phyloP scores from a whole-genome alignment of 2,329 filamentous ascomycete genomes.

The Alternaria alternata region DNA sequence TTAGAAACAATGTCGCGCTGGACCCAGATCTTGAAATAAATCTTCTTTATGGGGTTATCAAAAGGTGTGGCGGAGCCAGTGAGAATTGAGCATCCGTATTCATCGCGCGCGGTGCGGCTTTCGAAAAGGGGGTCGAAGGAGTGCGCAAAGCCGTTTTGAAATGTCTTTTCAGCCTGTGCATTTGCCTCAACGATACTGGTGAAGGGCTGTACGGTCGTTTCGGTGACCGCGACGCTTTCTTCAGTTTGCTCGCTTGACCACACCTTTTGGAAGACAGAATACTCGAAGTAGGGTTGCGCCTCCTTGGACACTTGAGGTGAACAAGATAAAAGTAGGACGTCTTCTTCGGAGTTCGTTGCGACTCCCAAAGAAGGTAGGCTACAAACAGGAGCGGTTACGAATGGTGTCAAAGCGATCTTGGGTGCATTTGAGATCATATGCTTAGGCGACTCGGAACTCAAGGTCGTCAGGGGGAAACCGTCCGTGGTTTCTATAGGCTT shows the following conservation, averaged over 20 bases:
- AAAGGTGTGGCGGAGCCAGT: slow-evolving; percentile 15
- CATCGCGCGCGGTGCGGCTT: slow-evolving; percentile 14
- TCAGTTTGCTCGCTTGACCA: slow-evolving; percentile 18
- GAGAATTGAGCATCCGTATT: slow-evolving; percentile 19
- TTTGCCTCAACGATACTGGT: slow-evolving; percentile 29
- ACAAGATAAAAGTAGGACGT: not conserved
- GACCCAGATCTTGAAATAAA: slow-evolving; percentile 29
- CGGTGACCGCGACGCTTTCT: not conserved
- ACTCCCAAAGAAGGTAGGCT: not conserved
- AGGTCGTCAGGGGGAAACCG: not conserved
- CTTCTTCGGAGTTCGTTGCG: not conserved
- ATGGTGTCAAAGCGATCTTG: not conserved
- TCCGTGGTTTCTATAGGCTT: not conserved
- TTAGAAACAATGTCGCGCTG: slow-evolving; percentile 22
- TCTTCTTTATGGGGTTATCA: slow-evolving; percentile 19
- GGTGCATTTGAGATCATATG: not conserved
- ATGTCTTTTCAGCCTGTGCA: slow-evolving; percentile 19
- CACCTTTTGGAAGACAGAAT: slow-evolving; percentile 28
- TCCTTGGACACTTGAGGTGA: not conserved
- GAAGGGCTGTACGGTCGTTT: slow-evolving; percentile 16
- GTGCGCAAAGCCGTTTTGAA: slow-evolving; percentile 11
- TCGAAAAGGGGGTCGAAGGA: slow-evolving; percentile 10
- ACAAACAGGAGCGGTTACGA: not conserved
- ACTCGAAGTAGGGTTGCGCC: slow-evolving; percentile 37
- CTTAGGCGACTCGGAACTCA: not conserved